Conservation (phyloP, 768 basidiomycete genomes). For the Mrakia gelida region DNA sequence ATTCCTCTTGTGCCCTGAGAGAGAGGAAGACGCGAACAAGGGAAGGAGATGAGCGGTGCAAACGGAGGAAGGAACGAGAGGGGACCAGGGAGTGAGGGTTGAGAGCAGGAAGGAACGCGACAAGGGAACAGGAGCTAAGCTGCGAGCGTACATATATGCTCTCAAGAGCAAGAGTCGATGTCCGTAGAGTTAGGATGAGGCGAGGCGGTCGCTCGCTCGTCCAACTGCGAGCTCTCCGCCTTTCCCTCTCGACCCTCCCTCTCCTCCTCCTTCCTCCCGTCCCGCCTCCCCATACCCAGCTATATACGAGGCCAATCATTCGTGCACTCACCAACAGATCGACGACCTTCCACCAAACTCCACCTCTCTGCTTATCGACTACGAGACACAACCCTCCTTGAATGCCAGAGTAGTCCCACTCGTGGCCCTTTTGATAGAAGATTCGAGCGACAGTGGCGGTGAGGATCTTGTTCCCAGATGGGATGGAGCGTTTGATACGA, state of each 20-base stretch:
- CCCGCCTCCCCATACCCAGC: not conserved
- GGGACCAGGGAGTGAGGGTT: not conserved
- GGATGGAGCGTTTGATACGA: conserved; percentile 63
- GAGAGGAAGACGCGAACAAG: not conserved
- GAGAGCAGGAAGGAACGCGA: too few species aligned
- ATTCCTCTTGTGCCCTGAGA: conserved; percentile 70
- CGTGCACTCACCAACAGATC: conserved; percentile 54
- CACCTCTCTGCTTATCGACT: conserved; percentile 56
- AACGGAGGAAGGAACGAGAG: not conserved
- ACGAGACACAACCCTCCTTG: conserved; percentile 79
- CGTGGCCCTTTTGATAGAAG: conserved; percentile 67
- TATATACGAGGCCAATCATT: not conserved
- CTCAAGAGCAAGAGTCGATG: too few species aligned
- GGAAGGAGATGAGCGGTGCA: conserved; percentile 15
- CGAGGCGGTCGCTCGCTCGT: not conserved
- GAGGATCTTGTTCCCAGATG: conserved; percentile 61
- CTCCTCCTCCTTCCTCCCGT: not conserved
- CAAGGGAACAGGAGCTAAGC: too few species aligned
- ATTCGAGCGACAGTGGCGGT: conserved; percentile 78
- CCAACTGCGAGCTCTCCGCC: not conserved
- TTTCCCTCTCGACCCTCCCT: not conserved
- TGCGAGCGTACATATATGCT: too few species aligned
- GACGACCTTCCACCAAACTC: conserved; percentile 68
- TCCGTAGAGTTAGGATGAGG: too few species aligned
- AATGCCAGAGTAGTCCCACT: conserved; percentile 82